These are phyloP conservation scores for Canavalia gladiata DNA, from an alignment of 306 rosid genomes.

Conservation along the genomic window DNA sequence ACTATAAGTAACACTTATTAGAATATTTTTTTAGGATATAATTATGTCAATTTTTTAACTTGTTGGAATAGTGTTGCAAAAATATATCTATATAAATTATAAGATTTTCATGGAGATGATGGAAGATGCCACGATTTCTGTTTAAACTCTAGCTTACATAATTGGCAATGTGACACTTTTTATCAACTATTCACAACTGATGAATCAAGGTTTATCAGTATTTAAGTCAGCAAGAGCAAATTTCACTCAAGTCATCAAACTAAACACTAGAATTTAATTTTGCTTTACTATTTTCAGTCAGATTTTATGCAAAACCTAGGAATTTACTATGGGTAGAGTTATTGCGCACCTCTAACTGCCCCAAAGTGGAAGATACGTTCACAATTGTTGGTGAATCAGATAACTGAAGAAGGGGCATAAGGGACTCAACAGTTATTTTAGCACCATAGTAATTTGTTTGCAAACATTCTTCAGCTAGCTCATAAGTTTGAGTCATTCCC, in stretches of 20 bases:
- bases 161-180: neutral
- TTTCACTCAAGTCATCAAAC: neutral
- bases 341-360: conserved; percentile 52
- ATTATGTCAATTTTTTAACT: conserved; percentile 3
- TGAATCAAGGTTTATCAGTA: neutral
- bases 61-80: conserved; percentile 1
- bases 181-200: neutral
- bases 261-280: neutral
- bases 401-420: conserved; percentile 50
- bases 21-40: neutral
- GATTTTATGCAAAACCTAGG: neutral
- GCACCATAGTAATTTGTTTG: conserved; percentile 54
- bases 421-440: conserved; percentile 46
- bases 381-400: conserved; percentile 62
- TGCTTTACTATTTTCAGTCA: neutral
- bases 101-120: neutral
- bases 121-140: neutral
- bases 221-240: neutral
- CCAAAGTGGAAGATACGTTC: conserved; percentile 54
- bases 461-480: conserved; percentile 60
- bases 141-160: neutral
- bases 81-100: neutral
- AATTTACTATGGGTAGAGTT: neutral
- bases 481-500: conserved; percentile 44
- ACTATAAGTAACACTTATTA: neutral